Evolutionary conservation across 1,284 basidiomycete species (phyloP), one percentile per base, ranked within the genome.

Genomic region (Flammula alnicola): DNA sequence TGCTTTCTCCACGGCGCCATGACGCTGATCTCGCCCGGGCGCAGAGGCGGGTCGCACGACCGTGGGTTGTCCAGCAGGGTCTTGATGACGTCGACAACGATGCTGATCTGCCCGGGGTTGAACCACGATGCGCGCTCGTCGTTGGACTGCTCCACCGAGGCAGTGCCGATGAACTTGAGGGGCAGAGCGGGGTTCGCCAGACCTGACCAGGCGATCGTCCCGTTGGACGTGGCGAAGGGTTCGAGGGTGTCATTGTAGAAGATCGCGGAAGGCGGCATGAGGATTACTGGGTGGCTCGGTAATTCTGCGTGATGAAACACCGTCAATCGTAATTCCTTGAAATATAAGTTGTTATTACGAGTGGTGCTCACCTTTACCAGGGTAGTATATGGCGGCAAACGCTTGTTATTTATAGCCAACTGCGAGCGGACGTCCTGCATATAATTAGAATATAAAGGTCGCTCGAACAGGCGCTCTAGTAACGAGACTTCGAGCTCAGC

Each of bases 1-100:
- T 78, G 76, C 47, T 74, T 74, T 45, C 76, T 69, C 69, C 74
- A 78, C 2, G 76, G 71, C 0, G 76, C 71, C 73, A 78, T 76
- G 9, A 78, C 67, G 0, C 75, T 73, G 47, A 78, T 75, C 36
- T 77, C 67, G 5, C 59, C 60, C 6, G 70, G 57, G 30, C 62
- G 61, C 8, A 77, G 59, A 3, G 66, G 67, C n/a, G 76, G 76
- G 3, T 62, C 60, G 43, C 69, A 73, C 2, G 58, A 47, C 9
- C 63, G 53, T 12, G 60, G 59, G 49, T 75, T 69, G 6, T 58
- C 53, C 37, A 76, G 54, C 23, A 78, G 59, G 2, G 70, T 71
- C 33, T 60, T 63, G 25, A 76, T 66, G 1, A 66, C 59, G 17
- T 69, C 63, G 10, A 74, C 66, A 1, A 73, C 63, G 12, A 61